Percentiles rank a stretch among this genome's conserved stretches.
Conservation (phyloP, 2,329 filamentous ascomycete genomes). For the Verticillium zaregamsianum region DNA sequence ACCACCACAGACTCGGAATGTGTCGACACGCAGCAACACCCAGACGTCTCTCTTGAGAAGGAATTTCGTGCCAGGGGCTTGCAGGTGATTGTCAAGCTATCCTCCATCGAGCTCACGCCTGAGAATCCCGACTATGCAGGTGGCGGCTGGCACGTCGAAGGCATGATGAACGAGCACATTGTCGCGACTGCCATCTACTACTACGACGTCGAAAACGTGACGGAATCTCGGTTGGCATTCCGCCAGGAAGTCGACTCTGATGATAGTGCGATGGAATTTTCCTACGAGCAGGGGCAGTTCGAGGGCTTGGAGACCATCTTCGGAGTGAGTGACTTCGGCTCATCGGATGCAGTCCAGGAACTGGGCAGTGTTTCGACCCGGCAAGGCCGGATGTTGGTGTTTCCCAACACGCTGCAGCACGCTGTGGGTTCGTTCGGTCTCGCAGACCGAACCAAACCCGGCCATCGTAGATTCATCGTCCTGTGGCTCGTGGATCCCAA, state of each 20-base stretch:
- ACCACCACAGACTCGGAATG: background rate
- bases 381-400: slow-evolving; percentile 46
- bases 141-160: slow-evolving; percentile 53
- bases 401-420: slow-evolving; percentile 52
- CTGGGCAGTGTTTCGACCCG: slow-evolving; percentile 44
- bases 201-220: slow-evolving; percentile 57
- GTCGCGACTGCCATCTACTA: slow-evolving; percentile 60
- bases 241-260: slow-evolving; percentile 33
- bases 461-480: slow-evolving; percentile 56
- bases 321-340: slow-evolving; percentile 19
- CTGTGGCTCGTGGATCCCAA: slow-evolving; percentile 59
- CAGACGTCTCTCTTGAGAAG: slow-evolving; percentile 18
- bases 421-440: slow-evolving; percentile 47
- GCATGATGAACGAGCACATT: slow-evolving; percentile 58
- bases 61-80: slow-evolving; percentile 33
- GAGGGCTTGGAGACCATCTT: slow-evolving; percentile 28
- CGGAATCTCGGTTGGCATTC: slow-evolving; percentile 46
- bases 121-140: slow-evolving; percentile 50
- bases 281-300: slow-evolving; percentile 28
- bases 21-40: background rate
- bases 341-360: slow-evolving; percentile 26
- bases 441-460: slow-evolving; percentile 44
- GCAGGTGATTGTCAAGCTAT: slow-evolving; percentile 62
- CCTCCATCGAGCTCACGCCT: slow-evolving; percentile 57
- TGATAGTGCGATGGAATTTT: slow-evolving; percentile 17